Conservation (phyloP, 1,284 basidiomycete species). For the Puccinia polysora region DNA sequence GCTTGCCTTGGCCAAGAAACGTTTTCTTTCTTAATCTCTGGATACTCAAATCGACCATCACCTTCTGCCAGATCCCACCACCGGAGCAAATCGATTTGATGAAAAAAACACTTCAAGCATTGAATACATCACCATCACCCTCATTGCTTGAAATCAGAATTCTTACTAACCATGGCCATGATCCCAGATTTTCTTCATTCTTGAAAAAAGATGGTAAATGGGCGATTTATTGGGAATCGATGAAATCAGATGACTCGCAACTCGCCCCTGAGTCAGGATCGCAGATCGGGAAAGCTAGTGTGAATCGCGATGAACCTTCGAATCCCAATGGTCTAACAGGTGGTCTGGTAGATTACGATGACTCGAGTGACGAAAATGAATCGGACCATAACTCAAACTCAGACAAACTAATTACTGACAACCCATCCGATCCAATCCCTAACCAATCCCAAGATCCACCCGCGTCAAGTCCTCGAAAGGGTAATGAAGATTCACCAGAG, state of each 20-base stretch:
- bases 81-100: constrained; percentile 27
- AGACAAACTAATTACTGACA: not conserved
- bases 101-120: constrained; percentile 15
- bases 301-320: not conserved
- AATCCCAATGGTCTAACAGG: not conserved
- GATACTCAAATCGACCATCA: not conserved
- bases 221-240: constrained; percentile 29
- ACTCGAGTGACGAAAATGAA: constrained; percentile 31
- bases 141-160: constrained; percentile 41
- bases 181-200: constrained; percentile 36
- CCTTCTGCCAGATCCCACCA: constrained; percentile 18
- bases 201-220: constrained; percentile 31
- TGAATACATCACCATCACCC: constrained; percentile 23
- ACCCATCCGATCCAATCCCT: not conserved
- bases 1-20: not conserved
- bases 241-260: constrained; percentile 9
- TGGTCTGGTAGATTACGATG: constrained; percentile 29
- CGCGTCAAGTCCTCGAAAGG: too few species aligned
- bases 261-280: not conserved
- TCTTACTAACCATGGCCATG: constrained; percentile 25
- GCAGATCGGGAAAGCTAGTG: not conserved
- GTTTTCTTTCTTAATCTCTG: not conserved
- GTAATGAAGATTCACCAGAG: too few species aligned
- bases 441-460: not conserved
- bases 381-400: not conserved